Base-by-base conservation (phyloP, 1,284 basidiomycete genomes). In the Hymenochaete sp. region DNA sequence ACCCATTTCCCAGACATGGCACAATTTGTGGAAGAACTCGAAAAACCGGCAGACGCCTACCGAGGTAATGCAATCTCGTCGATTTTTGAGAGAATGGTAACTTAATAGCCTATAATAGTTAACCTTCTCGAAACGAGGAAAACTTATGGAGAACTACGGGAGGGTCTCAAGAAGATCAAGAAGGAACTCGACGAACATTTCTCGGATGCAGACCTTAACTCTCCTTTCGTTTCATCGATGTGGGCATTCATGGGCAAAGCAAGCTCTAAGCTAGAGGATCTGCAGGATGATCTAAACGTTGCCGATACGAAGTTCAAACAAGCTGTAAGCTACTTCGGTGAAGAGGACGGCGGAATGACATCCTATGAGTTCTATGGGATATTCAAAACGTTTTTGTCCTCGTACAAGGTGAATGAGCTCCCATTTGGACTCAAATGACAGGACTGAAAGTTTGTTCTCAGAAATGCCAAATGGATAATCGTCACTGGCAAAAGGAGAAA, bases 311-410 rank as follows among this genome's bases (percentile, higher is more conserved):
- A 75, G 1, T 90, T 91, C 58, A 72, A 73, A 14, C 88, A 93
- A 48, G 89, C 89, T 13, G 73, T 93, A 50, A 81, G 72, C 44
- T 93, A 90, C 59, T 97, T 89, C 57, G 92, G 92, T 16, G 93
- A 97, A 63, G 91, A 93, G 37, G 82, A 87, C 56, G 89, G 88
- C 65, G 81, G 70, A 52, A 79, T 83, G 73, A 67, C 75, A 21
- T 89, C 86, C 0, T 71, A 82, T 5, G 91, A 95, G 57, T 97
- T 96, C 66, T 97, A 91, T 65, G 89, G 82, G 13, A 82, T 93
- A 56, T 95, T 96, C 75, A 91, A 93, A 66, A 93, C 88, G 1
- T 96, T 96, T 57, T 77, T 92, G 19, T 92, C 85, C 0, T 93
- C 91, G 1, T 96, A 93, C 64, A 84, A 76, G 73, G 90, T 89